Evolutionary conservation across 106 monocot genomes (phyloP).

Genomic region (Dendrobium catenatum): DNA sequence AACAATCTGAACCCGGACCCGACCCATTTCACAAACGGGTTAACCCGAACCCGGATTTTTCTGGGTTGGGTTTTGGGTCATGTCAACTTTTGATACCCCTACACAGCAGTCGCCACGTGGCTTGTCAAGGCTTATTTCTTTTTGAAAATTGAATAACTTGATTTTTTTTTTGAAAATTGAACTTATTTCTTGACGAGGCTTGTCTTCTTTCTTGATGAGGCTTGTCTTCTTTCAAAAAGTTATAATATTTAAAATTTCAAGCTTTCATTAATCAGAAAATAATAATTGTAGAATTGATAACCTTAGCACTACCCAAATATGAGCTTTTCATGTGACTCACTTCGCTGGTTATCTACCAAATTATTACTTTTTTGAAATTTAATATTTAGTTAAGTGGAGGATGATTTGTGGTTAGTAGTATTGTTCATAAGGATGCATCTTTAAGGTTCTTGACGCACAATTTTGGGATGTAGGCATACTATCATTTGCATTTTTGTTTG

Average conservation of each 20-base stretch:
- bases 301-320: background rate
- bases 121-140: too few relatives aligned
- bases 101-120: background rate
- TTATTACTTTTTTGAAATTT: background rate
- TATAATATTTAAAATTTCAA: background rate
- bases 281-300: background rate
- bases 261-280: background rate
- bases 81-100: too few relatives aligned
- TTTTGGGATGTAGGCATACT: too few relatives aligned
- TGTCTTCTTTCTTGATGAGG: background rate
- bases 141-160: background rate
- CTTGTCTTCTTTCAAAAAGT: background rate
- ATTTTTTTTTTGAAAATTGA: background rate
- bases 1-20: too few relatives aligned
- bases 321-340: background rate
- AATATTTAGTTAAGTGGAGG: background rate
- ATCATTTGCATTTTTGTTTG: too few relatives aligned
- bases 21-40: too few relatives aligned
- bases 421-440: background rate
- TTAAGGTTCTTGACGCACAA: background rate
- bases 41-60: too few relatives aligned
- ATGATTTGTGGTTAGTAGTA: background rate
- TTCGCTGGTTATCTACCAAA: background rate
- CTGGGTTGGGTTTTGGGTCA: too few relatives aligned
- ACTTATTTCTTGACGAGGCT: background rate